Evolutionary conservation across 2,329 filamentous ascomycete genomes (phyloP), one percentile per base, ranked within the genome.

Genomic region (Arthroderma sp.): DNA sequence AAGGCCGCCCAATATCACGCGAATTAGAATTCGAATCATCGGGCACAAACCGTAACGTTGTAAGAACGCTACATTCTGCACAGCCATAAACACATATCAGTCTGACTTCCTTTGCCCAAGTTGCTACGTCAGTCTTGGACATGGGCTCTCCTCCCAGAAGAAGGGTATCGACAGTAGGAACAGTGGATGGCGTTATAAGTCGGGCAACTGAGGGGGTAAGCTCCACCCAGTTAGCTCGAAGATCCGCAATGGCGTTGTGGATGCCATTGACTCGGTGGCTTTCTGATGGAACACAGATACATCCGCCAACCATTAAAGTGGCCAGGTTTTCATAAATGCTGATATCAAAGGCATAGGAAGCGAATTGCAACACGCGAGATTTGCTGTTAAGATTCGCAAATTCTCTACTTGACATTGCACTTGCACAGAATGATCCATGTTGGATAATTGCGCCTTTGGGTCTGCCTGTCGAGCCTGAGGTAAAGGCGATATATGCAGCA

Each of bases 261-360:
- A 42, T n/a, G 44, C 67, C 64, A 46, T 68, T 66, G 51, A 66
- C 59, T 3, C 67, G 60, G 44, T 66, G 61, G 45, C 61, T 46
- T 50, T 65, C 52, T 45, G 62, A 61, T 2, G 65, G 66, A 5
- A 70, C 61, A 48, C 66, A 70, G 10, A 70, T 52, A 29, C 61
- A 64, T 5, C 66, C 68, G 37, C 68, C 67, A 27, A 37, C 11
- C n/a, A 38, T 38, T 8, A 53, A 40, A 6, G 47, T 40, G 3
- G 37, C 44, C 6, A 93, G 91, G 4, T 88, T 86, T 58, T 94
- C 86, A 60, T 91, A 91, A 3, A 93, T 78, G 0, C 83, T 89
- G 3, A 93, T 85, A 61, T 94, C 86, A 57, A 94, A 94, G 0
- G 85, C 91, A 1, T 85, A 84, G 4, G 85, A 80, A 3, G 86